Evolutionary conservation across 176 grass and related monocot species (phyloP), one percentile per base, ranked within the genome.

Genomic region (Tillandsia fasciculata): DNA sequence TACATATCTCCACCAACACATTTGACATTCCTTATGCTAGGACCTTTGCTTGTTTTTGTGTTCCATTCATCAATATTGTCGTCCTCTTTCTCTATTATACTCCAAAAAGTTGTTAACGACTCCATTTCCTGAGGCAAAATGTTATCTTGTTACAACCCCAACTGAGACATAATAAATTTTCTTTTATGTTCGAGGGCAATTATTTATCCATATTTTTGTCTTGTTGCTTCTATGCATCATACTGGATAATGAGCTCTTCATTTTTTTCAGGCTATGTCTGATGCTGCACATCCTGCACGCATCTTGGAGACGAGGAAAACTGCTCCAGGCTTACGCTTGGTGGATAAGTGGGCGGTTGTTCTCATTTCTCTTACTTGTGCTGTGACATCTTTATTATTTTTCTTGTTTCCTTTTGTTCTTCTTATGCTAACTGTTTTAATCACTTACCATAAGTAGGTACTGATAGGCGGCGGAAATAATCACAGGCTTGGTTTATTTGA

Each of bases 401-500:
- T 66, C 17, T 65, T 13, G 52, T 58, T 76, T 15, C 53, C 51
- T 15, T 52, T 69, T 29, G 10, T 74, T 24, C 10, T 70, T 42
- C 10, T 42, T 78, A 51, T 24, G 65, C 10, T 33, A 53, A 68
- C 54, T 7, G 11, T 57, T 33, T 51, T 61, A 48, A 13, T 2
- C 52, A 70, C 50, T 70, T 26, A 42, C 33, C 59, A 68, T 50
- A 17, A 73, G 3, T 70, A 97, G 93, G 93, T 97, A 63, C 64
- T 97, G 23, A 97, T 92, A 70, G 93, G 93, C 71, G 93, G 93
- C 1, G 86, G 93, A 80, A 92, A 97, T 80, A 97, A 97, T 42
- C 89, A 97, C 74, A 86, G 93, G 58, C 74, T 97, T 71, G 93
- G 93, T 81, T 90, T 97, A 22, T 97, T 97, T 87, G 93, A 97